Base-by-base conservation (phyloP, 441 rosid species). In the Gossypium davidsonii region DNA sequence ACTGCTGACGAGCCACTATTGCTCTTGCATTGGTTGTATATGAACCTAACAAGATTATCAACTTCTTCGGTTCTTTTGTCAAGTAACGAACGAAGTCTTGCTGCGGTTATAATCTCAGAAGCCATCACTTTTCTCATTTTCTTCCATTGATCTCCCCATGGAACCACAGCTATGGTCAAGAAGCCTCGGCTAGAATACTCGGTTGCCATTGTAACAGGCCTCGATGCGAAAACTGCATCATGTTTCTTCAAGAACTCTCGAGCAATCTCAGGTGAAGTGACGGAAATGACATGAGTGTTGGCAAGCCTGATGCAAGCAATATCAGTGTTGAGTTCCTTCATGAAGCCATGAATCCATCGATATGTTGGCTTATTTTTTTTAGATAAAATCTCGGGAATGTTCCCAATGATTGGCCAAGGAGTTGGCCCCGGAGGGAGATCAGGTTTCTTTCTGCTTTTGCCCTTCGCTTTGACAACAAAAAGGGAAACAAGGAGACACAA, bases 61-160 rank as follows among this genome's bases (percentile, higher is more conserved):
- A 85, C 84, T 56, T 89, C 91, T 66, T 85, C 80, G 2, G 53
- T 52, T 76, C 91, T 79, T 44, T 80, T 87, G 2, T 62, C 67
- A 0, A 73, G 82, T 1, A 87, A 75, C 85, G 83, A 86, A 5
- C 70, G 49, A 52, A 79, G 87, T 28, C 71, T 84, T 10, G 80
- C 69, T 0, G 85, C 81, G 14, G 17, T 82, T 1, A 56, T 0
- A 6, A 23, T 58, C 1, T 42, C 20, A 7, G 21, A 71, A 23
- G 44, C 17, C 8, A 85, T 11, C 14, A 81, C 64, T 39, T 42
- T 78, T 78, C 67, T 79, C 86, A 78, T 81, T 62, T 83, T 79
- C 72, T 73, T 81, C 83, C 80, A 83, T 21, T 78, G 81, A 1
- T 73, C 74, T 0, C 73, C 77, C 0, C 12, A 18, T 0, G 84